phyloP scores from a whole-genome alignment of 163 green algal species.

The Trebouxia gelatinosa region DNA sequence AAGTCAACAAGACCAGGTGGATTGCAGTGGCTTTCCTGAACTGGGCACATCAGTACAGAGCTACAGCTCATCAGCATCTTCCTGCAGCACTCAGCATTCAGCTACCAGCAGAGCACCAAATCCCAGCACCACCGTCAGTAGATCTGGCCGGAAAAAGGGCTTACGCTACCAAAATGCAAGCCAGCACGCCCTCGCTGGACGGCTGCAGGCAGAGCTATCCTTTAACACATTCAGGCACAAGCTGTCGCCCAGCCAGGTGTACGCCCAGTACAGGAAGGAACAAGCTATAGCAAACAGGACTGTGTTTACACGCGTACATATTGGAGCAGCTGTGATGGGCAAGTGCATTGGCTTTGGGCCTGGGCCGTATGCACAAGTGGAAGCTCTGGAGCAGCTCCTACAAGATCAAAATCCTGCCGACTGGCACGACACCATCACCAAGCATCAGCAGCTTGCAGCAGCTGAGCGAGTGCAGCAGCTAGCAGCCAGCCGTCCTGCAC shows the following conservation, averaged over 20 bases:
- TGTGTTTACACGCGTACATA: not conserved
- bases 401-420: not conserved
- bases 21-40: not conserved
- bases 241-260: not conserved
- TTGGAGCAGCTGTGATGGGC: not conserved
- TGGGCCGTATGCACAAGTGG: not conserved
- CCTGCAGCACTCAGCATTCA: not conserved
- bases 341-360: not conserved
- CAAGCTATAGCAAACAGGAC: not conserved
- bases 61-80: not conserved
- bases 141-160: not conserved
- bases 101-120: not conserved
- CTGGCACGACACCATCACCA: not conserved
- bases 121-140: not conserved
- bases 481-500: not conserved
- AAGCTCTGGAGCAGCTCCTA: not conserved
- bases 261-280: not conserved
- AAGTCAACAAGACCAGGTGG: too few species aligned
- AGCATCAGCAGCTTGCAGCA: not conserved
- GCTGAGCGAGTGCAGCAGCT: not conserved
- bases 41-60: not conserved
- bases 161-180: not conserved
- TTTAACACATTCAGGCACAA: not conserved
- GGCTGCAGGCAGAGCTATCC: not conserved
- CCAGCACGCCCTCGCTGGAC: not conserved